Percentiles rank a stretch among this genome's conserved stretches.
Conservation (phyloP, 2,329 filamentous ascomycete species). For the Diaporthe velutina region DNA sequence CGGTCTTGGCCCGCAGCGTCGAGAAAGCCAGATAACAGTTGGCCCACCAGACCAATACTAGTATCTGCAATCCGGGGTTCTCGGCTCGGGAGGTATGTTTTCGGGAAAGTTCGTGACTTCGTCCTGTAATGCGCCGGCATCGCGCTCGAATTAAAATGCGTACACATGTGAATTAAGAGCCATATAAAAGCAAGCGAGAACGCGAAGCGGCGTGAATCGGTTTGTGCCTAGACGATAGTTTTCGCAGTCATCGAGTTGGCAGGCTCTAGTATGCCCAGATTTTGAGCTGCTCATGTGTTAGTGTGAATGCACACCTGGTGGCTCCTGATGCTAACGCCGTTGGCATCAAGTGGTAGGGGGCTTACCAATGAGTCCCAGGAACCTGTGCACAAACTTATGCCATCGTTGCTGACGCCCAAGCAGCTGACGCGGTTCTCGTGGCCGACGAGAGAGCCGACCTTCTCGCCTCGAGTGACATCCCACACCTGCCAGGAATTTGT, state of each 20-base stretch:
- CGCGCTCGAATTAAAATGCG: constrained; percentile 55
- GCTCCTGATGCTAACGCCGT: constrained; percentile 44
- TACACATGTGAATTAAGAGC: constrained; percentile 55
- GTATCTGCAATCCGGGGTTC: constrained; percentile 44
- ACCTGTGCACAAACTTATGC: constrained; percentile 98
- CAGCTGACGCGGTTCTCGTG: constrained; percentile 99
- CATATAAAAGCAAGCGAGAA: constrained; percentile 48
- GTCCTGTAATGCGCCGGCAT: constrained; percentile 58
- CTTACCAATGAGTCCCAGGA: constrained; percentile 99
- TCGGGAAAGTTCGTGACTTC: constrained; percentile 60
- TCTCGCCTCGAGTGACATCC: constrained; percentile 96
- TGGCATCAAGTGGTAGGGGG: constrained; percentile 43
- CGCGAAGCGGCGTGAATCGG: constrained; percentile 43
- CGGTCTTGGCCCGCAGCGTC: constrained; percentile 27
- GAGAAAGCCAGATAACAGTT: constrained; percentile 40
- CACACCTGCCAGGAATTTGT: constrained; percentile 77
- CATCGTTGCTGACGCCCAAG: constrained; percentile 97
- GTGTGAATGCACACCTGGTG: constrained; percentile 35
- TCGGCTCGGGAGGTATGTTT: constrained; percentile 49
- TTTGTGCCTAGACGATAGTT: constrained; percentile 47
- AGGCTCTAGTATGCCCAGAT: constrained; percentile 82
- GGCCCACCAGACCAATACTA: constrained; percentile 43
- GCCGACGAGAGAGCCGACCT: constrained; percentile 95
- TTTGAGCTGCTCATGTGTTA: constrained; percentile 75
- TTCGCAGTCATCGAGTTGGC: constrained; percentile 42